Evolutionary conservation across 345 rosid genomes (phyloP).

Genomic region (Populus pruinosa): DNA sequence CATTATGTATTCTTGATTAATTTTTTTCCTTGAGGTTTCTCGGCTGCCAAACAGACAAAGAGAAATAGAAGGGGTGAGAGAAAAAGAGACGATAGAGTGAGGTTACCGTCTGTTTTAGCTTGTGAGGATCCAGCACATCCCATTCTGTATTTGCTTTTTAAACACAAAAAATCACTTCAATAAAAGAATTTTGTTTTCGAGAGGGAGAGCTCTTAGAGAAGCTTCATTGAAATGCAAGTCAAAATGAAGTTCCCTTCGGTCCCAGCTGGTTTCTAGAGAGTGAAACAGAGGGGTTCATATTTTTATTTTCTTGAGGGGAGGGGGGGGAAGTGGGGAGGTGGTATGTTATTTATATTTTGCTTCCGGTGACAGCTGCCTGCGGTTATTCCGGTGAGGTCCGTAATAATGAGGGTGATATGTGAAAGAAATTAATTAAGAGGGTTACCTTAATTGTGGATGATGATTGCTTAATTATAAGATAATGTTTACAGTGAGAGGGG

Average conservation of each 20-base stretch:
- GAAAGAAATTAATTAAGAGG: background rate
- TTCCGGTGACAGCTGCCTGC: background rate
- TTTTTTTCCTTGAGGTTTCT: background rate
- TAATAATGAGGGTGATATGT: background rate
- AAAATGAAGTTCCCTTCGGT: constrained; percentile 16
- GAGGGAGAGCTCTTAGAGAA: background rate
- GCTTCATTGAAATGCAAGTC: constrained; percentile 31
- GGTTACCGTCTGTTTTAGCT: constrained; percentile 55
- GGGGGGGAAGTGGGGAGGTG: background rate
- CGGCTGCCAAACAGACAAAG: background rate
- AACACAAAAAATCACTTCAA: background rate
- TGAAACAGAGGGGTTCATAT: background rate
- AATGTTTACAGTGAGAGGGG: background rate
- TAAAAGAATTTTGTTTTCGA: background rate
- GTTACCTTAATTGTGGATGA: background rate
- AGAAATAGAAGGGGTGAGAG: background rate
- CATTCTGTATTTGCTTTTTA: constrained; percentile 29
- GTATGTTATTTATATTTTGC: background rate
- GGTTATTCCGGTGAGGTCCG: too few relatives aligned
- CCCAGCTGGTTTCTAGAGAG: background rate
- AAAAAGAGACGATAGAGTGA: background rate
- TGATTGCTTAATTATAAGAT: background rate
- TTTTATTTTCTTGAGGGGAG: background rate
- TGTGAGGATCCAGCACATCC: constrained; percentile 83
- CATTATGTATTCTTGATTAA: background rate